These are phyloP conservation scores for Pyrenula massariospora DNA, from an alignment of 495 filamentous ascomycete species.

Conservation along the genomic window DNA sequence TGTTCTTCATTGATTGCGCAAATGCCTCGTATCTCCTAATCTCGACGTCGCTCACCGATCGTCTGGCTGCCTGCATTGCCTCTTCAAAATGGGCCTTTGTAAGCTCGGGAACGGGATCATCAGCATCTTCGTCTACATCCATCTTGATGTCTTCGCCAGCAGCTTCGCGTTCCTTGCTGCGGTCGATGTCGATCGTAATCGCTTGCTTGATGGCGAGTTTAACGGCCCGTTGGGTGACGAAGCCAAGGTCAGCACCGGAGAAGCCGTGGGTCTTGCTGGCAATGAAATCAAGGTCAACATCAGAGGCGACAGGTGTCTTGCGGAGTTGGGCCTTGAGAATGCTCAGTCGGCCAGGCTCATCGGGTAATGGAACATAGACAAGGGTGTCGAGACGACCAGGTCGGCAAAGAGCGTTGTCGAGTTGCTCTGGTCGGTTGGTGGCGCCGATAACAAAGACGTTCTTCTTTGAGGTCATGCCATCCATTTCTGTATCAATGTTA, in stretches of 20 bases:
- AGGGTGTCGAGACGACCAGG: slow-evolving; percentile 96
- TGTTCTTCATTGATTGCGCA: slow-evolving; percentile 96
- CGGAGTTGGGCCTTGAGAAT: slow-evolving; percentile 95
- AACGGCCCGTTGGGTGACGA: slow-evolving; percentile 96
- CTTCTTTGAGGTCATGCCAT: slow-evolving; percentile 99
- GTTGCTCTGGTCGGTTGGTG: slow-evolving; percentile 96
- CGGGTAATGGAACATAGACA: slow-evolving; percentile 93
- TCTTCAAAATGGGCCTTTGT: slow-evolving; percentile 97
- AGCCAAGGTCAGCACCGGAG: slow-evolving; percentile 98
- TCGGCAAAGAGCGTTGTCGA: slow-evolving; percentile 94
- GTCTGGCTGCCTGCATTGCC: slow-evolving; percentile 87
- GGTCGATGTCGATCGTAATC: slow-evolving; percentile 82
- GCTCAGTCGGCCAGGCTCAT: slow-evolving; percentile 71
- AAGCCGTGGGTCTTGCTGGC: slow-evolving; percentile 97
- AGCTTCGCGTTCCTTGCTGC: slow-evolving; percentile 75
- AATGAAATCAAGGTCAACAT: slow-evolving; percentile 84
- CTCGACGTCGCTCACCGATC: slow-evolving; percentile 92
- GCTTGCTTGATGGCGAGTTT: slow-evolving; percentile 98
- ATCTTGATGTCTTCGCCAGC: slow-evolving; percentile 68
- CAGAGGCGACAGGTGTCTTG: slow-evolving; percentile 85
- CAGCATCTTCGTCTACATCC: slow-evolving; percentile 70
- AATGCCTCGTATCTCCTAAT: slow-evolving; percentile 97
- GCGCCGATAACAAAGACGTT: slow-evolving; percentile 99
- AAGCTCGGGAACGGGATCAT: slow-evolving; percentile 93
- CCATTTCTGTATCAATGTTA: slow-evolving; percentile 71